Conservation (phyloP, 345 rosid species). For the Citrus sp. region DNA sequence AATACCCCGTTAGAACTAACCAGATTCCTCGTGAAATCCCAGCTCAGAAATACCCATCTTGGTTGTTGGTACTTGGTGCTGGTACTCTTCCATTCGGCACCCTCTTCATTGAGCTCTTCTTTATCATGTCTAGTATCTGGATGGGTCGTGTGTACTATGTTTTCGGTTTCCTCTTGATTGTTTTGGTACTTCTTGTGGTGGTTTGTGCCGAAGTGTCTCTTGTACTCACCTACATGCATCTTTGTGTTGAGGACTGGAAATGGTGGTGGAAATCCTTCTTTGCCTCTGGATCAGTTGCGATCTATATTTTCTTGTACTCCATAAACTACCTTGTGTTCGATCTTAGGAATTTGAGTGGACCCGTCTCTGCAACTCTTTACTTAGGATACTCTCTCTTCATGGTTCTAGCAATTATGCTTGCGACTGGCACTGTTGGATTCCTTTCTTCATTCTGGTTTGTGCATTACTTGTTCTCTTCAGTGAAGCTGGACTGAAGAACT, state of each 20-base stretch:
- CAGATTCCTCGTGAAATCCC: conserved; percentile 81
- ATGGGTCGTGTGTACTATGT: conserved; percentile 75
- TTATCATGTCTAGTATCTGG: conserved; percentile 79
- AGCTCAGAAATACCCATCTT: conserved; percentile 70
- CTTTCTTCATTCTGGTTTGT: conserved; percentile 75
- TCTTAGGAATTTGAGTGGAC: conserved; percentile 64
- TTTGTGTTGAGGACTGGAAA: conserved; percentile 69
- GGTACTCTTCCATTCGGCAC: conserved; percentile 78
- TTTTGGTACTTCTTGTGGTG: conserved; percentile 60
- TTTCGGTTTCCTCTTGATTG: conserved; percentile 59
- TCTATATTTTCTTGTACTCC: conserved; percentile 66
- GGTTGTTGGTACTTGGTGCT: conserved; percentile 71
- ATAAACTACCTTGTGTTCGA: conserved; percentile 63
- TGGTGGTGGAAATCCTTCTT: conserved; percentile 88
- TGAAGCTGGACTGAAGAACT: conserved; percentile 59
- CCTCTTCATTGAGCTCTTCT: conserved; percentile 77
- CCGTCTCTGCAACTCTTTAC: conserved; percentile 61
- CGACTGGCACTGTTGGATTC: conserved; percentile 69
- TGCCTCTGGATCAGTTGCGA: conserved; percentile 73
- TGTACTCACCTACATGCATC: conserved; percentile 73
- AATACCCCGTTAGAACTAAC: conserved; percentile 71
- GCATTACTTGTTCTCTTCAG: conserved; percentile 71
- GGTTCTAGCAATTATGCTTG: conserved; percentile 72
- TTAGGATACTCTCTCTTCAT: conserved; percentile 66
- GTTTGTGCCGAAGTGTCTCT: conserved; percentile 74